These are phyloP conservation scores for Stephanodiscus triporus DNA, from an alignment of 108 stramenopile genomes.

Conservation along the genomic window DNA sequence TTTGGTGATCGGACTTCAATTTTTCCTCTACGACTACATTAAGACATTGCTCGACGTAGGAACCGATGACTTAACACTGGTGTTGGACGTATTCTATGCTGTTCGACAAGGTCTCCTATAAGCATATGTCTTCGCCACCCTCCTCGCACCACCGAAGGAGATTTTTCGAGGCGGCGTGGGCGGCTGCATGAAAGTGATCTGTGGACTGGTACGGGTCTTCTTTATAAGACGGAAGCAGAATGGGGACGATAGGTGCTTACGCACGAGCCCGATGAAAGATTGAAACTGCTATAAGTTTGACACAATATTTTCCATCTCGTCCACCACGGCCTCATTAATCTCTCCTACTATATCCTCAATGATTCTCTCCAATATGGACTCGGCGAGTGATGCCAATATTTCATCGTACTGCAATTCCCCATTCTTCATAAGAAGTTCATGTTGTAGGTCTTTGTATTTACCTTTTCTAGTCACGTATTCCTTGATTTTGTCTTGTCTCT, in stretches of 20 bases:
- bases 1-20: constrained; percentile 89
- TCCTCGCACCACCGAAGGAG: neutral
- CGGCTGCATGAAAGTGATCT: no score
- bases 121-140: neutral
- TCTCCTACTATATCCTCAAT: constrained; percentile 1
- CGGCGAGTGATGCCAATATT: neutral
- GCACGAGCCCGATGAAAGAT: no score
- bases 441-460: no score
- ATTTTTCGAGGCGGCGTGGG: no score
- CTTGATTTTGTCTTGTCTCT: constrained; percentile 4
- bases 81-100: constrained; percentile 91
- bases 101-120: constrained; percentile 70
- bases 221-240: neutral
- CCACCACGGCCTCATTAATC: neutral
- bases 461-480: neutral
- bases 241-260: neutral
- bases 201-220: no score
- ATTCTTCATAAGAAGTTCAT: neutral
- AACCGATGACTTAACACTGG: constrained; percentile 85
- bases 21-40: constrained; percentile 90
- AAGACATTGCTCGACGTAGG: constrained; percentile 84
- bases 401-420: neutral
- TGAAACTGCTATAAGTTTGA: neutral
- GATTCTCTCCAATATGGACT: constrained; percentile 7
- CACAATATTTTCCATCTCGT: neutral